Base-by-base conservation (phyloP, 2,329 filamentous ascomycete genomes). In the Arthrinium phaeospermum region DNA sequence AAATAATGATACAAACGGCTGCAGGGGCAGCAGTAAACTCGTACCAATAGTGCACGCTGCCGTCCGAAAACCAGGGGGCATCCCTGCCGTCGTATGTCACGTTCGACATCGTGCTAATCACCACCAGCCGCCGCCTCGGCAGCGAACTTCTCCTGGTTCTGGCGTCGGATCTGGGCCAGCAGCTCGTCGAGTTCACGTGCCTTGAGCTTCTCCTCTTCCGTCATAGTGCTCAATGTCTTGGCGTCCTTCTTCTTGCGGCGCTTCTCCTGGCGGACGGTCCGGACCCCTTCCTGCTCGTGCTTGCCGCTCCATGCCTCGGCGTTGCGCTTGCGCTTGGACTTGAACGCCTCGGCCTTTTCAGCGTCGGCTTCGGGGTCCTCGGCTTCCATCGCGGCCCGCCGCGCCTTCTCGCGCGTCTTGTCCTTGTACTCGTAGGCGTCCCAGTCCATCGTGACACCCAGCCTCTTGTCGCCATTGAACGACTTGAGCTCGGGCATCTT, bases 401-500 rank as follows among this genome's bases (percentile, higher is more conserved):
- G 87, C 51, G 88, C 88, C 78, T 90, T 90, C 79, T 96, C 94
- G 44, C 92, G 88, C 27, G 86, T 84, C 79, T 92, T 93, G 77
- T 96, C 93, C 78, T 91, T 91, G 83, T 94, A 96, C 0, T 89
- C 84, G 77, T 91, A 94, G 1, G 82, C 85, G 61, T 91, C 87
- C 87, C 93, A 91, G 80, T 94, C 90, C 14, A 94, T 84, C 1
- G 88, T 87, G 2, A 92, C 81, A 1, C 90, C 90, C 0, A 93
- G 83, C 30, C 84, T 88, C 74, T 88, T 87, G 79, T 94, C 92
- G 5, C 92, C 92, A 16, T 90, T 88, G 86, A 93, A 96, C 0
- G 86, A 89, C 77, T 91, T 92, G 70, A 94, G 84, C 81, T 99
- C 96, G 0, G 96, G 96, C 96, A 99, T 99, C 80, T 93, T 94